These are phyloP conservation scores for Musa schizocarpa DNA, from an alignment of 176 grass and related monocot genomes.

Conservation along the genomic window DNA sequence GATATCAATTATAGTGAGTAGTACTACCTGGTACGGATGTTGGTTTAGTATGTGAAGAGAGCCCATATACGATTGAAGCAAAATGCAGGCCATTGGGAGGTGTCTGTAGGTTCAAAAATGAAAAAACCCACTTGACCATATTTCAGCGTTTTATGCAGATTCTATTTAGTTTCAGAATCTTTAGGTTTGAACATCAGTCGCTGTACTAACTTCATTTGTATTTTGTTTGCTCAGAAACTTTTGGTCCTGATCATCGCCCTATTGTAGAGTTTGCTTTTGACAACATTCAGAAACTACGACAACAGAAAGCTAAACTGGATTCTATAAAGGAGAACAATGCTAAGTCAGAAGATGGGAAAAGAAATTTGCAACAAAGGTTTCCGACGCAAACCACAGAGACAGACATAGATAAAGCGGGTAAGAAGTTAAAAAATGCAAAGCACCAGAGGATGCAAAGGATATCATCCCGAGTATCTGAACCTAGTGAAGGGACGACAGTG, in stretches of 20 bases:
- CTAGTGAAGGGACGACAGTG: constrained; percentile 12
- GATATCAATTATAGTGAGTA: no score
- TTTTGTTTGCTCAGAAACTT: constrained; percentile 46
- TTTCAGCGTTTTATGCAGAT: not conserved
- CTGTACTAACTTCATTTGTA: not conserved
- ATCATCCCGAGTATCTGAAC: constrained; percentile 26
- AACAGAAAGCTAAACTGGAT: constrained; percentile 35
- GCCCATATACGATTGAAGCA: no score
- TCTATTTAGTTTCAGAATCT: not conserved
- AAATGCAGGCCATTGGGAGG: no score
- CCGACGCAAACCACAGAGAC: constrained; percentile 12
- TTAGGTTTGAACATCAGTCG: not conserved
- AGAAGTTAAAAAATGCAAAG: constrained; percentile 36
- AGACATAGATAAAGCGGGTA: constrained; percentile 10
- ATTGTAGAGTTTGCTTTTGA: constrained; percentile 91
- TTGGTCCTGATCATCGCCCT: constrained; percentile 62
- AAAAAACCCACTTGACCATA: not conserved
- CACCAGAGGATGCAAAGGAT: constrained; percentile 15
- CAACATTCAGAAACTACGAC: constrained; percentile 67
- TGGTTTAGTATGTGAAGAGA: no score
- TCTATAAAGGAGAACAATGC: constrained; percentile 15
- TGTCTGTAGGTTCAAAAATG: no score
- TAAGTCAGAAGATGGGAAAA: constrained; percentile 21
- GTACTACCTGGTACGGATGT: no score
- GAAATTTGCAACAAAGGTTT: constrained; percentile 22